Evolutionary conservation across 768 basidiomycete species (phyloP), one percentile per base, ranked within the genome.

Genomic region (Tephrocybe rancida): DNA sequence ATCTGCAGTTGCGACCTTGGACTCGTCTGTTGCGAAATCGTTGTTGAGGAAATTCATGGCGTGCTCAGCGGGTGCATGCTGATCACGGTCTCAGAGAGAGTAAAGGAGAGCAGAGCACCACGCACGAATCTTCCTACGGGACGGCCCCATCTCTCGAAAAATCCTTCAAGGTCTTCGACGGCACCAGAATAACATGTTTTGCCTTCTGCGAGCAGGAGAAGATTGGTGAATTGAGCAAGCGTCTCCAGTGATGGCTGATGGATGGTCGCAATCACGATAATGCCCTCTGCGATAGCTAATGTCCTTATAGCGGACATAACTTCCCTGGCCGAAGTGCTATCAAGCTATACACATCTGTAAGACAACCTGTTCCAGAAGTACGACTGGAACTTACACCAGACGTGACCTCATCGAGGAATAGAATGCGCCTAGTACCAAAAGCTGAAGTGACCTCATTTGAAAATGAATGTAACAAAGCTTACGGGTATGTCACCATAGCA

Each of bases 231-330:
- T 39, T 84, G 76, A 0, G 76, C 61, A 44, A 86, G 79, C 0
- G 84, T 84, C 52, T 83, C 82, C 21, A 79, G 78, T 19, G 80
- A 77, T 0, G 87, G 87, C 52, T 88, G 86, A 58, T 90, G 87
- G 48, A 90, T 85, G 4, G 84, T 84, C 16, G 82, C 80, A 42
- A 88, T 75, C 27, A 86, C 76, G 29, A 85, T 78, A 46, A 84
- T 81, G 21, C 74, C 73, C 55, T 79, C 76, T 5, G 74, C 68
- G 24, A 70, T 59, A 0, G 82, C 77, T 9, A 85, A 65, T 14
- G 68, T 66, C 16, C 72, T 71, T 26, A 82, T 75, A 37, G 80
- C 68, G 5, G 70, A 61, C 60, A 79, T 68, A 5, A 79, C 78
- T 52, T 75, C 73, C 1, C 72, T 64, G 21, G 75, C 70, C 5